Conservation (phyloP, 108 stramenopile species). For the Conticribra weissflogii region DNA sequence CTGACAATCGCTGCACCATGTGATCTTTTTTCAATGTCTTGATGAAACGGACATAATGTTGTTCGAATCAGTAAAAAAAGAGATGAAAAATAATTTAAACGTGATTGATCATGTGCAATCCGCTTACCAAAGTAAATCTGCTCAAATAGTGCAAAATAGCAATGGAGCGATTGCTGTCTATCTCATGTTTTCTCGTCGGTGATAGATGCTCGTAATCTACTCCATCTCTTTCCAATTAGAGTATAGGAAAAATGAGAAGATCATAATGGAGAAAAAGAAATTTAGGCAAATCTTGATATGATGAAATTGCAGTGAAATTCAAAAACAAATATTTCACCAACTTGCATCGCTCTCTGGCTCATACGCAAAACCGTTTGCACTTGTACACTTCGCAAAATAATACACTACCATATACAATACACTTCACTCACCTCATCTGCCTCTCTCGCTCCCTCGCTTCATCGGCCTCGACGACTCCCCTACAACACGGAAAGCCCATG, state of each 20-base stretch:
- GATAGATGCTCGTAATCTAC: conserved; percentile 31
- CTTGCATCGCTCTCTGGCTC: too few species aligned
- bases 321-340: background rate
- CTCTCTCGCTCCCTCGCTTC: background rate
- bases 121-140: conserved; percentile 34
- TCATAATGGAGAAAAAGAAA: background rate
- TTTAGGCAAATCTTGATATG: background rate
- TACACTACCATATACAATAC: too few species aligned
- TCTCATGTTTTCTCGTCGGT: conserved; percentile 20
- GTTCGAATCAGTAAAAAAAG: background rate
- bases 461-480: background rate
- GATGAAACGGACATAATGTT: background rate
- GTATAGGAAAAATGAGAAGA: background rate
- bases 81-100: background rate
- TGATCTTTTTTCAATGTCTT: conserved; percentile 32
- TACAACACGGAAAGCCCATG: conserved; percentile 2
- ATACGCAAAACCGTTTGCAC: too few species aligned
- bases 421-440: background rate
- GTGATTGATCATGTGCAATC: background rate
- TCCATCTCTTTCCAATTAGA: conserved; percentile 8
- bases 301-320: background rate
- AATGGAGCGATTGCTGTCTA: conserved; percentile 27
- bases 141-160: conserved; percentile 25
- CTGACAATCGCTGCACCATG: conserved; percentile 15
- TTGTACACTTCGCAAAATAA: too few species aligned